These are phyloP conservation scores for Phylloporus scabripes DNA, from an alignment of 768 basidiomycete species.

Conservation along the genomic window DNA sequence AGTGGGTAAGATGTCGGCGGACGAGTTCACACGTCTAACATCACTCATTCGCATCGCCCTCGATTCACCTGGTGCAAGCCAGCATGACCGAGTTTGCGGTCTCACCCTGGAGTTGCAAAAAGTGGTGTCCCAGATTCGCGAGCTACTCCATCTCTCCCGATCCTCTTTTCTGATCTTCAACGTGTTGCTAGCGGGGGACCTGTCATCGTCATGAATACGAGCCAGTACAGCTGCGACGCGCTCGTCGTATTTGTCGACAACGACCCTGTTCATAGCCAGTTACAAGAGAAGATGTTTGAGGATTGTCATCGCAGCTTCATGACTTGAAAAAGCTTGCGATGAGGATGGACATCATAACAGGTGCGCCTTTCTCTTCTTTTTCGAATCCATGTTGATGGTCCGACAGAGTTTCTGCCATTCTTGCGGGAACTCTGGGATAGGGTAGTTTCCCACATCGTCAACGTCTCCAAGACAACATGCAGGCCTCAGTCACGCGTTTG, in stretches of 20 bases:
- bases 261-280: background rate
- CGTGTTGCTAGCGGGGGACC: background rate
- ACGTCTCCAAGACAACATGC: background rate
- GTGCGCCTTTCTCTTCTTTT: no score
- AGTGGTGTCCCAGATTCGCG: background rate
- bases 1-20: background rate
- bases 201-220: background rate
- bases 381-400: no score
- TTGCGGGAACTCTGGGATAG: background rate
- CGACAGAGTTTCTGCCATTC: background rate
- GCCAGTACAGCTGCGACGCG: background rate
- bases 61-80: background rate
- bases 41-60: background rate
- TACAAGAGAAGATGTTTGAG: background rate
- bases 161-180: background rate
- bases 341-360: background rate
- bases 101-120: background rate
- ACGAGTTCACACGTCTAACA: background rate
- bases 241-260: background rate
- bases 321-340: background rate
- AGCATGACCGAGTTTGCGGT: background rate
- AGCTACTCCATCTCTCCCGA: background rate
- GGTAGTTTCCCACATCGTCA: background rate
- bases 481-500: background rate
- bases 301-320: background rate